Conservation (phyloP, 371 early-diverging fungal species). For the Mortierella sp. region DNA sequence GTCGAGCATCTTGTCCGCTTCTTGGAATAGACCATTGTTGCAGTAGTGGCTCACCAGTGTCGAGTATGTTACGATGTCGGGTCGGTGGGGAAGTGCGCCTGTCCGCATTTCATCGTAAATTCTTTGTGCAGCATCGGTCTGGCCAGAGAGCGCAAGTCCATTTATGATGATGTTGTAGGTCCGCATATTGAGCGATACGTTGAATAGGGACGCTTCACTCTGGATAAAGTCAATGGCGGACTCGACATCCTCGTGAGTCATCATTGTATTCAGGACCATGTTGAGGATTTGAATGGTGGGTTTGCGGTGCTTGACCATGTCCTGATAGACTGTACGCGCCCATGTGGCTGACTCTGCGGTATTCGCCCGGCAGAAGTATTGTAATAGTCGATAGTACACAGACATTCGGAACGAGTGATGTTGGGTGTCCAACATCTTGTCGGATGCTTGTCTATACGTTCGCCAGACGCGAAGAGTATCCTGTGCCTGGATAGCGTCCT, state of each 20-base stretch:
- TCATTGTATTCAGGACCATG: slow-evolving; percentile 28
- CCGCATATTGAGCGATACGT: slow-evolving; percentile 3
- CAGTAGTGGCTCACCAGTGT: slow-evolving; percentile 40
- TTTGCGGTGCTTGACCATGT: slow-evolving; percentile 17
- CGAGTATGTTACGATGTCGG: slow-evolving; percentile 43
- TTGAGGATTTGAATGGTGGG: slow-evolving; percentile 24
- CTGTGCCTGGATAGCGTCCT: slow-evolving; percentile 27
- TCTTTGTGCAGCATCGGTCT: slow-evolving; percentile 15
- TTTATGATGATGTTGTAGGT: slow-evolving; percentile 48
- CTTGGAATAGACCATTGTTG: slow-evolving; percentile 21
- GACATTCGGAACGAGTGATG: background rate
- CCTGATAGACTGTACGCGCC: slow-evolving; percentile 34
- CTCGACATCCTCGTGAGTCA: slow-evolving; percentile 20
- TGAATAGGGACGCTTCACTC: slow-evolving; percentile 1
- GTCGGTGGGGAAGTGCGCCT: slow-evolving; percentile 10
- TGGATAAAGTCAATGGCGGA: slow-evolving; percentile 29
- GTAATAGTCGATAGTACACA: slow-evolving; percentile 24
- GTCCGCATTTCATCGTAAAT: slow-evolving; percentile 37
- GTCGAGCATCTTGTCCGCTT: slow-evolving; percentile 57
- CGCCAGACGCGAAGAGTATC: slow-evolving; percentile 42
- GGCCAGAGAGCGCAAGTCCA: slow-evolving; percentile 17
- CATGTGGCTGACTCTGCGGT: slow-evolving; percentile 17
- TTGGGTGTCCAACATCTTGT: background rate
- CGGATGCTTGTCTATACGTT: slow-evolving; percentile 21
- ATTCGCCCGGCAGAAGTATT: slow-evolving; percentile 23